Conservation (phyloP, 2,329 filamentous ascomycete species). For the Diaporthe capsici region DNA sequence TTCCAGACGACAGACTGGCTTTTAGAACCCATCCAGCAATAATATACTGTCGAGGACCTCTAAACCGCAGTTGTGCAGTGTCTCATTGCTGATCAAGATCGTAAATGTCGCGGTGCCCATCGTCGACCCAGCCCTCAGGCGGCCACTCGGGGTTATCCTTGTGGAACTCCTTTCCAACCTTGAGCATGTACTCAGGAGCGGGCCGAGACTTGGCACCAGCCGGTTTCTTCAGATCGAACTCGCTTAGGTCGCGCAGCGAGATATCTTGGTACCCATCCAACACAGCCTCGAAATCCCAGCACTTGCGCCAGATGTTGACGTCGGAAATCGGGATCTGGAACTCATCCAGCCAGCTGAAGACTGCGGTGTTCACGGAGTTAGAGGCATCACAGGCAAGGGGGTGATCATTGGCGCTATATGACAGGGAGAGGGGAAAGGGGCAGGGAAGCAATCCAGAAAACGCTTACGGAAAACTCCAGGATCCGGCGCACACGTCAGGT, state of each 20-base stretch:
- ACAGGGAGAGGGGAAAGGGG: too few relatives aligned
- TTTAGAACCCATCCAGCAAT: background rate
- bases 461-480: background rate
- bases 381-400: fast-evolving
- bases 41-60: background rate
- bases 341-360: background rate
- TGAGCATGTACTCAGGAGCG: background rate
- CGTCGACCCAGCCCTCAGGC: background rate
- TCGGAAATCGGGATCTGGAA: background rate
- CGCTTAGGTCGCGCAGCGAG: background rate
- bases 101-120: background rate
- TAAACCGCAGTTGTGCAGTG: background rate
- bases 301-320: background rate
- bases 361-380: background rate
- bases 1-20: too few relatives aligned
- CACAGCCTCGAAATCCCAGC: background rate
- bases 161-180: background rate
- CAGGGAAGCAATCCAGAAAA: too few relatives aligned
- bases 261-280: background rate
- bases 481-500: background rate
- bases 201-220: background rate
- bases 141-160: slow-evolving; percentile 6
- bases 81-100: background rate
- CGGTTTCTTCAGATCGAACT: background rate
- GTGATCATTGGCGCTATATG: fast-evolving